These are phyloP conservation scores for Diaporthe batatas DNA, from an alignment of 2,329 filamentous ascomycete species.

Conservation along the genomic window DNA sequence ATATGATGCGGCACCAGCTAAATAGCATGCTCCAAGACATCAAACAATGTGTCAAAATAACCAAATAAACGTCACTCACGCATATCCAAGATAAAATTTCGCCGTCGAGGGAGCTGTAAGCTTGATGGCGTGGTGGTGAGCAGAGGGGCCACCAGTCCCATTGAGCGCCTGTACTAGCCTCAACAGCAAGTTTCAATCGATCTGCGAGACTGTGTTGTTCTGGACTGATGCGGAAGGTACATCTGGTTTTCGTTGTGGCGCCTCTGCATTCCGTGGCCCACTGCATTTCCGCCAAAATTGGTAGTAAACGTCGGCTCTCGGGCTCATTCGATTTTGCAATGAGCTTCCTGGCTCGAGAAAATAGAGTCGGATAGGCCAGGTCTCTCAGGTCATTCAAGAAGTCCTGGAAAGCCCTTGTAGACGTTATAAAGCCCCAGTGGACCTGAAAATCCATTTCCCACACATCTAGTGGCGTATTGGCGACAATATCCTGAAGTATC, in stretches of 20 bases:
- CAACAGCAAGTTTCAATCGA: constrained; percentile 2
- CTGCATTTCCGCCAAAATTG: not conserved
- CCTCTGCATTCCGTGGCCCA: not conserved
- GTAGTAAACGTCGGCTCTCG: not conserved
- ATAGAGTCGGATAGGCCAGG: not conserved
- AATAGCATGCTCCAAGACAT: not conserved
- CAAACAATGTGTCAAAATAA: fast-evolving
- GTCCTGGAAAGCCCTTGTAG: not conserved
- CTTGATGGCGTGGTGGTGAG: not conserved
- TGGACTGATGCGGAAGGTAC: not conserved
- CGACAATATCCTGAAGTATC: constrained; percentile 1
- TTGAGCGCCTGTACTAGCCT: not conserved
- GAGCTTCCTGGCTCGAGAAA: not conserved
- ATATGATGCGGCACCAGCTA: not conserved
- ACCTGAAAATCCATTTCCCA: not conserved
- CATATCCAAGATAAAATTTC: not conserved
- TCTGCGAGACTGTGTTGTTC: not conserved
- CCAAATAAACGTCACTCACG: not conserved
- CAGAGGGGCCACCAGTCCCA: constrained; percentile 11
- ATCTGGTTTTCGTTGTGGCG: not conserved
- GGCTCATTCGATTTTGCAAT: not conserved
- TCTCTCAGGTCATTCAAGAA: not conserved
- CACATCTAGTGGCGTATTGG: not conserved
- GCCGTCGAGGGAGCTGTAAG: not conserved
- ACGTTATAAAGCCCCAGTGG: not conserved